Evolutionary conservation across 129 eudicot species (phyloP).

Genomic region (Saposhnikovia divaricata): DNA sequence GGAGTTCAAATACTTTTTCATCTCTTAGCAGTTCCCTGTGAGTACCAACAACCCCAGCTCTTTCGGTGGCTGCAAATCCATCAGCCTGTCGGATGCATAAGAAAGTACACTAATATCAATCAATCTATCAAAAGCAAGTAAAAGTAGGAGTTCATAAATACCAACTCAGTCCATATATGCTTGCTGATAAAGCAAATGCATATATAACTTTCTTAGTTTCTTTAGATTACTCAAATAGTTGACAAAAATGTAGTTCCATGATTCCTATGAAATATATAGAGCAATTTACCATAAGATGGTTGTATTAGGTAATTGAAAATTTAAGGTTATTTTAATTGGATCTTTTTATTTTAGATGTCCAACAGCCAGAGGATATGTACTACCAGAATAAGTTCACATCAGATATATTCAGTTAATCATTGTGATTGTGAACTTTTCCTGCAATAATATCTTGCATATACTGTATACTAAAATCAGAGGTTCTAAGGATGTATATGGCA

Average conservation of each 20-base stretch:
- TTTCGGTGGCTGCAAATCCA: conserved; percentile 39
- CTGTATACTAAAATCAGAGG: background rate
- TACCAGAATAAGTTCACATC: background rate
- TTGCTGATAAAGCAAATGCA: background rate
- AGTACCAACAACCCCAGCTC: conserved; percentile 36
- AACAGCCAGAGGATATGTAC: background rate
- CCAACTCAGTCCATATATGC: background rate
- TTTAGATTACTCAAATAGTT: background rate
- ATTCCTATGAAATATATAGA: too few species aligned
- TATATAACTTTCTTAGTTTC: background rate
- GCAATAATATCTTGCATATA: background rate
- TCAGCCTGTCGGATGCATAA: conserved; percentile 37
- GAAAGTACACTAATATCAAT: background rate
- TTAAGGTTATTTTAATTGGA: background rate
- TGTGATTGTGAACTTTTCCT: background rate
- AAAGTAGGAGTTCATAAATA: background rate
- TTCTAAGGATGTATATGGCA: background rate
- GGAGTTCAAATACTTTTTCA: conserved; percentile 30
- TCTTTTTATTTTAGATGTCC: background rate
- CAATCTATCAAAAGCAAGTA: background rate
- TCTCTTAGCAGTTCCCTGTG: conserved; percentile 40
- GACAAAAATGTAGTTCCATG: background rate
- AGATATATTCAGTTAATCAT: background rate
- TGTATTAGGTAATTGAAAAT: background rate
- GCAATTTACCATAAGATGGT: background rate